Percentiles rank a stretch among this genome's conserved stretches.
Conservation (phyloP, 768 basidiomycete genomes). For the Lyophyllum atratum region DNA sequence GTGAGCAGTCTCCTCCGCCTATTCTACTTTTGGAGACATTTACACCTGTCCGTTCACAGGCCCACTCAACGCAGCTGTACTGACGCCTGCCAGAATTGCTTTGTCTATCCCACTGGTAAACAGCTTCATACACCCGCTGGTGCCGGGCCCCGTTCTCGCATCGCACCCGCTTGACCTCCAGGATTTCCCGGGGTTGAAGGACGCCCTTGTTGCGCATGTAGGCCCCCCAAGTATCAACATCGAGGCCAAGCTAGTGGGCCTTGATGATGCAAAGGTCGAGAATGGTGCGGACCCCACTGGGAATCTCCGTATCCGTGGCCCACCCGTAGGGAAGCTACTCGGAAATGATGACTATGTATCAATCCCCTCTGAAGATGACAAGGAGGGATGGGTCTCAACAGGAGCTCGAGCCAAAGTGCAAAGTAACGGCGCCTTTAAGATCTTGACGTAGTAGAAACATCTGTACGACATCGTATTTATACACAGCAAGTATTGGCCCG, state of each 20-base stretch:
- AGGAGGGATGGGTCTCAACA: slow-evolving; percentile 49
- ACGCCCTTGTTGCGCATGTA: slow-evolving; percentile 43
- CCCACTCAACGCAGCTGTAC: slow-evolving; percentile 43
- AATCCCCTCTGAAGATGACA: slow-evolving; percentile 30
- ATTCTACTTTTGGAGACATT: background rate
- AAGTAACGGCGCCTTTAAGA: slow-evolving; percentile 68
- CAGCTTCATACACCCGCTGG: slow-evolving; percentile 58
- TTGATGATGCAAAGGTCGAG: slow-evolving; percentile 68
- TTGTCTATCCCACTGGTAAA: slow-evolving; percentile 79
- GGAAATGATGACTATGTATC: slow-evolving; percentile 41
- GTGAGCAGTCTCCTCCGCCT: slow-evolving; percentile 38
- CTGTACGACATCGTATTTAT: background rate
- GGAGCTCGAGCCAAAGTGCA: slow-evolving; percentile 49
- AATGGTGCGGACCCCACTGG: slow-evolving; percentile 68
- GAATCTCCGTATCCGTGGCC: slow-evolving; percentile 65
- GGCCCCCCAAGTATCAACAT: slow-evolving; percentile 87
- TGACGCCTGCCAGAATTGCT: slow-evolving; percentile 70
- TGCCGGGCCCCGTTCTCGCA: slow-evolving; percentile 78
- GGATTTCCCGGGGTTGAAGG: slow-evolving; percentile 47
- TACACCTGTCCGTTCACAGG: slow-evolving; percentile 35
- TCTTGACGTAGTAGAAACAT: slow-evolving; percentile 20
- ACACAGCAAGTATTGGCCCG: too few species aligned
- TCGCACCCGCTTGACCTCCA: slow-evolving; percentile 88
- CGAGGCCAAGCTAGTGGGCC: slow-evolving; percentile 75
- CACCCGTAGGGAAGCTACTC: slow-evolving; percentile 63